A percentile compares a stretch with the other conserved stretches of the same genome.
Evolutionary conservation across 441 rosid species (phyloP).

Genomic region (Sinapis alba): DNA sequence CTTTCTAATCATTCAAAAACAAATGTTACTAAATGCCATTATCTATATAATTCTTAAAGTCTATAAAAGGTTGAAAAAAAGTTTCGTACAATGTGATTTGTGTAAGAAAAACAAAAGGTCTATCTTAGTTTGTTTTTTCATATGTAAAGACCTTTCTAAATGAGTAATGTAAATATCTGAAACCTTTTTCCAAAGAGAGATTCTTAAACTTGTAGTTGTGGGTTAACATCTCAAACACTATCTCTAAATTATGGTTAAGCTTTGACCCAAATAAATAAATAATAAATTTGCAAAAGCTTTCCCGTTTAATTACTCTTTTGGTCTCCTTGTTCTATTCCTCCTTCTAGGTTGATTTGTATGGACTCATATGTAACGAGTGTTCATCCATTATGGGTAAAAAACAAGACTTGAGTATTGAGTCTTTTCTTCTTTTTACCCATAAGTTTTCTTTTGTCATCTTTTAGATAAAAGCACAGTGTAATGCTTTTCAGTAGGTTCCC

Average conservation of each 20-base stretch:
- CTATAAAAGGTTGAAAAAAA: too few relatives aligned
- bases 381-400: conserved; percentile 24
- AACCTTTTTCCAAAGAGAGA: neutral
- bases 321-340: neutral
- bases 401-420: conserved; percentile 18
- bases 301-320: neutral
- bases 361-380: conserved; percentile 6
- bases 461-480: conserved; percentile 12
- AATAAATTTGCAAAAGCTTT: neutral
- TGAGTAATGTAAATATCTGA: neutral
- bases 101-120: neutral
- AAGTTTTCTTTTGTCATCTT: neutral
- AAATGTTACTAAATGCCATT: too few relatives aligned
- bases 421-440: conserved; percentile 20
- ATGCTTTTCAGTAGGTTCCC: conserved; percentile 4
- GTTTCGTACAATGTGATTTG: neutral
- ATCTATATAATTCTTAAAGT: too few relatives aligned
- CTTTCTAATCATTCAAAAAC: too few relatives aligned
- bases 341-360: neutral
- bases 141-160: neutral
- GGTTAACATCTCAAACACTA: neutral
- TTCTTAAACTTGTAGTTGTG: neutral
- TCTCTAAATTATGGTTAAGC: neutral
- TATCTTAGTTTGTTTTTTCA: neutral
- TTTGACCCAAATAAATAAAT: neutral